A percentile compares a stretch with the other conserved stretches of the same genome.
These are phyloP conservation scores for Sarocladium oryzae DNA, from an alignment of 2,329 filamentous ascomycete species.

Conservation along the genomic window DNA sequence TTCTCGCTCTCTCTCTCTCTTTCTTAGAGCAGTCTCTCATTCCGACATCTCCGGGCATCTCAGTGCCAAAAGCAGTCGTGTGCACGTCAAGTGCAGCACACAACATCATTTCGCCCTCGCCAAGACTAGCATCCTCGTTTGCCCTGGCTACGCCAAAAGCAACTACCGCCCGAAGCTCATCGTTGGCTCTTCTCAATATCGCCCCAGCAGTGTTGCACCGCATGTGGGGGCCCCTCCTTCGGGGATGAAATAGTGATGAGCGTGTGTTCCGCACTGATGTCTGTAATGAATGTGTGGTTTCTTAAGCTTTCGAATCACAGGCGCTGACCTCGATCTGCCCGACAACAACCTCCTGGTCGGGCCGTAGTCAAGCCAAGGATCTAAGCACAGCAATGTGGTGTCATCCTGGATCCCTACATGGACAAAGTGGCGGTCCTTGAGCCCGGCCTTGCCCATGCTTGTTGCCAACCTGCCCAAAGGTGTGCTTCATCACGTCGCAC, in stretches of 20 bases:
- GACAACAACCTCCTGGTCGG: not conserved
- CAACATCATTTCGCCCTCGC: not conserved
- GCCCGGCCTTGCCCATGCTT: slow-evolving; percentile 2
- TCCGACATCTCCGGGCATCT: not conserved
- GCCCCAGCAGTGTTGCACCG: slow-evolving; percentile 1
- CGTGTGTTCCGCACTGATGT: slow-evolving; percentile 1
- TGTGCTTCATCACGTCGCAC: slow-evolving; percentile 3
- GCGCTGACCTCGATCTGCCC: not conserved
- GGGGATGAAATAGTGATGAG: not conserved
- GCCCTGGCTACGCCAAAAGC: not conserved
- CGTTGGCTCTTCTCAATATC: slow-evolving; percentile 2
- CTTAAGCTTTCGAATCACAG: slow-evolving; percentile 1
- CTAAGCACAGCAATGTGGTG: not conserved
- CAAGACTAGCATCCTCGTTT: not conserved
- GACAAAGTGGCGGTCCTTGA: not conserved
- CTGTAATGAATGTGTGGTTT: not conserved
- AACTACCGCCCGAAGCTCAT: slow-evolving; percentile 3
- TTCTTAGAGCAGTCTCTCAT: not conserved
- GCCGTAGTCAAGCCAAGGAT: not conserved
- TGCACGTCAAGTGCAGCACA: not conserved
- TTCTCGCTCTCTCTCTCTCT: too few species aligned
- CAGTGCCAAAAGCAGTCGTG: not conserved
- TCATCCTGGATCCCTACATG: not conserved
- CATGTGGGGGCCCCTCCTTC: not conserved
- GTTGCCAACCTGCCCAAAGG: not conserved